Conservation (phyloP, 2,329 filamentous ascomycete species). For the Apiospora malaysiana region DNA sequence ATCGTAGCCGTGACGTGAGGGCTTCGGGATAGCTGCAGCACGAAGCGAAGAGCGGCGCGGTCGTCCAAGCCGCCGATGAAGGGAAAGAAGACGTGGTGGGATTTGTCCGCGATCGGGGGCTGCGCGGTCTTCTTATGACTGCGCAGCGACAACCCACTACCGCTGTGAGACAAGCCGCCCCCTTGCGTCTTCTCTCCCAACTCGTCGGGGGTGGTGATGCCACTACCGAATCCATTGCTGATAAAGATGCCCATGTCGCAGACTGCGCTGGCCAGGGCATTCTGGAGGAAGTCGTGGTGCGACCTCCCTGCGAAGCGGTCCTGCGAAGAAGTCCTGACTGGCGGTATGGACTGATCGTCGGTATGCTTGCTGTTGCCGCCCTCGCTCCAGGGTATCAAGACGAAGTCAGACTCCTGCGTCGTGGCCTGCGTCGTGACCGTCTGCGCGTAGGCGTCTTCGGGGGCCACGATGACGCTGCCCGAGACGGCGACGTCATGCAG, state of each 20-base stretch:
- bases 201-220: constrained; percentile 38
- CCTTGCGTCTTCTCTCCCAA: constrained; percentile 27
- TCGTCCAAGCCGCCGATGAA: constrained; percentile 89
- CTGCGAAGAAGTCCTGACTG: constrained; percentile 47
- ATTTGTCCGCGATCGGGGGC: constrained; percentile 68
- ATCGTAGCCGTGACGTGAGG: constrained; percentile 80
- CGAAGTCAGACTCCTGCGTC: constrained; percentile 72
- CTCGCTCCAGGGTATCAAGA: constrained; percentile 91
- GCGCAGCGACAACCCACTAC: constrained; percentile 64
- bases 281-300: constrained; percentile 77
- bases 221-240: constrained; percentile 61
- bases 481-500: constrained; percentile 84
- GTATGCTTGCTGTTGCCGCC: constrained; percentile 63
- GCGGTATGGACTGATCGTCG: constrained; percentile 61
- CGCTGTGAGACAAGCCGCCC: constrained; percentile 50
- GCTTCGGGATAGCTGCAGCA: constrained; percentile 84
- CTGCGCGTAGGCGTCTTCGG: constrained; percentile 78
- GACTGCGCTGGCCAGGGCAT: constrained; percentile 65
- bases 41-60: constrained; percentile 76
- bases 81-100: constrained; percentile 73
- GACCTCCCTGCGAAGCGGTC: constrained; percentile 66
- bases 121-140: constrained; percentile 62
- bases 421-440: constrained; percentile 74
- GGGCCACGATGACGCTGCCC: constrained; percentile 80
- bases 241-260: constrained; percentile 81